Evolutionary conservation across 169 alveolate genomes (phyloP), one percentile per base, ranked within the genome.

Genomic region (Eimeria sp.): DNA sequence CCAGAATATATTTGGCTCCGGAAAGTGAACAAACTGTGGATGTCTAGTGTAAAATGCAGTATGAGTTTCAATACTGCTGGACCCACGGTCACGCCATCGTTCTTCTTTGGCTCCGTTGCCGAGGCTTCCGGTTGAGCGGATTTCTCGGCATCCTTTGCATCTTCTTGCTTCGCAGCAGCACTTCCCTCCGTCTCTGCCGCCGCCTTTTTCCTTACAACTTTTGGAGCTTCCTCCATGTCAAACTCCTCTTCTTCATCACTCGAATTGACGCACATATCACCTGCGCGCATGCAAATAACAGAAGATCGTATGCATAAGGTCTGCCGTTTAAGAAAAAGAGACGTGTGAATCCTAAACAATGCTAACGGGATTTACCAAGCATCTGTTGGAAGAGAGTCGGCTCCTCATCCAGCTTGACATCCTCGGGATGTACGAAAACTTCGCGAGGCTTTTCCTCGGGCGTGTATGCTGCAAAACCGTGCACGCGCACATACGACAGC

Each of bases 381-480:
- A 95, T 95, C 96, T 95, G 97, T 85, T 95, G 97, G 90, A 95
- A 89, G 62, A 95, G 96, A 30, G 96, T 89, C 40, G 97, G 96
- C 64, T 89, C 96, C 64, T 80, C 95, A 40, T 95, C 97, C 49
- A 95, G 89, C 74, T 64, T 85, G 27, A 91, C 90, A 52, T 95
- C 97, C 49, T 95, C 97, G 13, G 95, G 97, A 37, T 95, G 97
- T 1, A 95, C 74, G 40, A 82, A 89, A 18, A 95, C 95, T 33
- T 83, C 90, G 66, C 97, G 97, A 13, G 90, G 91, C 52, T 76
- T 89, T 78, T 95, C 95, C 82, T 95, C 97, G 66, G 95, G 97
- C 10, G 83, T 82, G 72, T 66, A 94, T n/a, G 90, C 96, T 94
- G 95, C 95, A 52, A 27, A 62, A 37, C 11, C 72, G 71, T 30